phyloP scores from a whole-genome alignment of 2,329 filamentous ascomycete genomes.

The Trichoderma koningii region DNA sequence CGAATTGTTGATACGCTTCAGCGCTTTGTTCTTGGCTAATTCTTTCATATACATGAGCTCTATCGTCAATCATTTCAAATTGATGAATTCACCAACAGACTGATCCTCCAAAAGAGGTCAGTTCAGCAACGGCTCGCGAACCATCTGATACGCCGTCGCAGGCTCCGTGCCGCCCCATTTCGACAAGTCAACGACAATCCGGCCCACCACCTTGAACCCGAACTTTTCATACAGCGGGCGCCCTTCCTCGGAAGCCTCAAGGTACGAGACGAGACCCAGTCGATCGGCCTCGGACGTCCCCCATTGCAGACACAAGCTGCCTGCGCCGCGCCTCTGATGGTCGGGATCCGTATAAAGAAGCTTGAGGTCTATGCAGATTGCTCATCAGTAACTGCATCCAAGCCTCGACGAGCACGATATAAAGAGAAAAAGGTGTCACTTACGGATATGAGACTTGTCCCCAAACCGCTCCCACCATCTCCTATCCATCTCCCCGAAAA shows the following conservation, averaged over 20 bases:
- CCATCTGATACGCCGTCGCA: slow-evolving; percentile 33
- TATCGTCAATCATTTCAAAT: too few relatives aligned
- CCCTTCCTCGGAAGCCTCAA: slow-evolving; percentile 42
- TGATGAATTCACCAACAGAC: too few relatives aligned
- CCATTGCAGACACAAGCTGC: slow-evolving; percentile 40
- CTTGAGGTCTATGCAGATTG: slow-evolving; percentile 38
- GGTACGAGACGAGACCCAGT: slow-evolving; percentile 41
- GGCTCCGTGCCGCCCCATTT: slow-evolving; percentile 36
- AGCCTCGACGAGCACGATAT: too few relatives aligned
- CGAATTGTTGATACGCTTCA: too few relatives aligned
- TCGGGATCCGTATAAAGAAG: slow-evolving; percentile 44
- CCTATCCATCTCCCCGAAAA: slow-evolving; percentile 38
- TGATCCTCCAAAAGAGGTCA: neutral
- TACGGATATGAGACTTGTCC: slow-evolving; percentile 42
- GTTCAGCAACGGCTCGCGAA: slow-evolving; percentile 29
- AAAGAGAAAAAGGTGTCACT: slow-evolving; percentile 24
- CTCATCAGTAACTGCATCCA: neutral
- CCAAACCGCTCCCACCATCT: slow-evolving; percentile 38
- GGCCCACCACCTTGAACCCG: slow-evolving; percentile 40
- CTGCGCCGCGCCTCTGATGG: slow-evolving; percentile 43
- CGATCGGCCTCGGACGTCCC: slow-evolving; percentile 42
- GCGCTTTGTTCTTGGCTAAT: too few relatives aligned
- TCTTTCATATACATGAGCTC: too few relatives aligned
- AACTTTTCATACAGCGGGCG: slow-evolving; percentile 40
- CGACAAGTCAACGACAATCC: slow-evolving; percentile 34